Base-by-base conservation (phyloP, 2,329 filamentous ascomycete species). In the Fusarium armeniacum region DNA sequence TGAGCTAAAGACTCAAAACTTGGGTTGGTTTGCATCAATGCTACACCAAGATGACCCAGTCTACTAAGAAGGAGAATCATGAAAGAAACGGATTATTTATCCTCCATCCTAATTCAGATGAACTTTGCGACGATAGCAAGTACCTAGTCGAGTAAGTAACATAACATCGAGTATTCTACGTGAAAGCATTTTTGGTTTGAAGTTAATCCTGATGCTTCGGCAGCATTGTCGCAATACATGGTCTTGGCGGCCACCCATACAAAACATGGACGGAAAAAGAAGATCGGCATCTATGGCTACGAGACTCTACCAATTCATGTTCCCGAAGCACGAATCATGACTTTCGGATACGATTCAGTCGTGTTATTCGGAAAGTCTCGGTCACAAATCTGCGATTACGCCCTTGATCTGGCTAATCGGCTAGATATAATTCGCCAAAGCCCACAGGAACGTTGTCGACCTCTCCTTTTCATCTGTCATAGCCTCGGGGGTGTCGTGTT, bases 141-240 rank as follows among this genome's bases (percentile, higher is more conserved):
- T 43, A 24, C 15, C 5, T 43, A 0, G 15, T 43, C 5, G 40
- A 43, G 40, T 24, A 24, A 5, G 20, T 41, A 13, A 41, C 7
- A 6, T 24, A 22, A 24, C 20, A 22, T 4, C 12, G 10, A 20
- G n/a, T 20, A 12, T 20, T 7, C 5, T 38, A 38, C 18, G 10
- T 5, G 10, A 11, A 7, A 11, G 8, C 20, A 11, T 20, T 2
- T 9, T 5, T 5, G 20, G 40, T 15, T 43, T 28, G 28, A 10
- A 9, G 3, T 28, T 10, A 9, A 10, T 28, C 9, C 40, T 43
- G 20, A 43, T 10, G 7, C 4, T 20, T 16, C 13, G 8, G 16
- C 7, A 51, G 49, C 20, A 51, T 51, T 16, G 35, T 51, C 18
- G 49, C 35, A 8, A 18, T 51, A 10, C 49, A 51, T 40, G 49